Evolutionary conservation across 1,284 basidiomycete species (phyloP).

Genomic region (Ustilago cynodontis): DNA sequence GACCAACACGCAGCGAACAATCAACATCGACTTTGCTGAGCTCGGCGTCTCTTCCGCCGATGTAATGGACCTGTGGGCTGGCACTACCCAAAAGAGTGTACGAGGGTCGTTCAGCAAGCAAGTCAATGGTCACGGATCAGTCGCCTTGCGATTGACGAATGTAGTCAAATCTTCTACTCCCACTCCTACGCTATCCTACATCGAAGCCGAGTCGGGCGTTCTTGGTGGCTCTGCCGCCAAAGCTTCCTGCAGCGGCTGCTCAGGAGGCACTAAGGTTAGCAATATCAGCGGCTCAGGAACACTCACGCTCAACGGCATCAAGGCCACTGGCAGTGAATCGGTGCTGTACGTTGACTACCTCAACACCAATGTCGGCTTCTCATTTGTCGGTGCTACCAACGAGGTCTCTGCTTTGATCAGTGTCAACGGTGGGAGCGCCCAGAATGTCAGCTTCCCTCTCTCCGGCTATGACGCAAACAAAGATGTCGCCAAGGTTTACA

Average conservation of each 20-base stretch:
- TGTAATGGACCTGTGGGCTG: constrained; percentile 40
- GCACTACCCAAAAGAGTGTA: constrained; percentile 9
- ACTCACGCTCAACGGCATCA: constrained; percentile 35
- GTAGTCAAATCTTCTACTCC: constrained; percentile 15
- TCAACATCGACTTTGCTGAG: constrained; percentile 44
- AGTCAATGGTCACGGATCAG: constrained; percentile 45
- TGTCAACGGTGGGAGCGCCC: constrained; percentile 44
- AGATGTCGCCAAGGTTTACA: constrained; percentile 44
- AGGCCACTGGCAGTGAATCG: constrained; percentile 15
- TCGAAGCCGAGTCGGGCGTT: constrained; percentile 27
- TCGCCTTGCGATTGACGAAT: constrained; percentile 44
- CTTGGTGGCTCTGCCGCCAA: constrained; percentile 19
- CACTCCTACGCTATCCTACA: constrained; percentile 24
- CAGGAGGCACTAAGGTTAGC: constrained; percentile 39
- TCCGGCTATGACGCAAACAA: constrained; percentile 46
- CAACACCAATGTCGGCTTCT: constrained; percentile 48
- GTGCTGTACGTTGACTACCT: constrained; percentile 55
- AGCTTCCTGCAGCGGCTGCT: constrained; percentile 42
- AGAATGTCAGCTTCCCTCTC: constrained; percentile 48
- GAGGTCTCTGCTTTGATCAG: constrained; percentile 30
- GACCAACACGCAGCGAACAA: constrained; percentile 25
- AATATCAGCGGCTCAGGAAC: constrained; percentile 22
- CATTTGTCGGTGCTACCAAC: constrained; percentile 34
- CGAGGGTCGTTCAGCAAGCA: constrained; percentile 25
- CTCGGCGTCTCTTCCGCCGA: constrained; percentile 41